A percentile compares a stretch with the other conserved stretches of the same genome.
Evolutionary conservation across 2,329 filamentous ascomycete genomes (phyloP).

Genomic region (Bretziella fagacearum): DNA sequence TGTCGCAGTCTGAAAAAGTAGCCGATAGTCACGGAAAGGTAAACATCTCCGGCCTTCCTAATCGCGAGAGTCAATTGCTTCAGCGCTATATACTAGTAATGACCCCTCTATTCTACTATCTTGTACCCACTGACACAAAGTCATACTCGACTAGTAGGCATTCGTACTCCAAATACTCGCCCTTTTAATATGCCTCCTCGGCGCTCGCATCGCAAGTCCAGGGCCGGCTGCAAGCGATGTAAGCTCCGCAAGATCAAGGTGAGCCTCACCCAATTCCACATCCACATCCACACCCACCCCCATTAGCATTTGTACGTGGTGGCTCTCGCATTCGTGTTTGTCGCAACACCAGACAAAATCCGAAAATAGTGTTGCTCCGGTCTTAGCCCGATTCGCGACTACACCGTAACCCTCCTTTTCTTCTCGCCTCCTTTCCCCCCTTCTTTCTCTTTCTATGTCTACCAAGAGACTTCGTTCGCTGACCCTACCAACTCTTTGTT

Average conservation of each 20-base stretch:
- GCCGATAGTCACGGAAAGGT: neutral
- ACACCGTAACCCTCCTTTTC: neutral
- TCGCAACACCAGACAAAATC: neutral
- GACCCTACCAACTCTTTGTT: neutral
- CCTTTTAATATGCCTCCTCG: constrained; percentile 39
- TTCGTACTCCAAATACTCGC: neutral
- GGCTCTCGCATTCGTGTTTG: constrained; percentile 1
- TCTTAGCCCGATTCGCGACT: neutral
- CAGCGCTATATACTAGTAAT: neutral
- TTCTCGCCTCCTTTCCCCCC: neutral
- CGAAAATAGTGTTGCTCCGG: neutral
- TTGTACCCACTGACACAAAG: neutral
- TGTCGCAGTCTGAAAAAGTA: neutral
- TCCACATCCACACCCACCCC: neutral
- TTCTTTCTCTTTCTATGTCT: neutral
- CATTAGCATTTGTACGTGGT: neutral
- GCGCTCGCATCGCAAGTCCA: constrained; percentile 53
- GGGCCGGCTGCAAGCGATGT: constrained; percentile 48
- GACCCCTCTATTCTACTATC: neutral
- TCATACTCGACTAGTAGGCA: neutral
- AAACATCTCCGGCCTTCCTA: neutral
- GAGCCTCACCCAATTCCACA: constrained; percentile 2
- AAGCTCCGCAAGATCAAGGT: constrained; percentile 57
- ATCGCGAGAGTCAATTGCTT: neutral
- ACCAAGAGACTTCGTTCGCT: neutral